Conservation (phyloP, 371 early-diverging fungal genomes). For the Caulochytrium protostelioides region DNA sequence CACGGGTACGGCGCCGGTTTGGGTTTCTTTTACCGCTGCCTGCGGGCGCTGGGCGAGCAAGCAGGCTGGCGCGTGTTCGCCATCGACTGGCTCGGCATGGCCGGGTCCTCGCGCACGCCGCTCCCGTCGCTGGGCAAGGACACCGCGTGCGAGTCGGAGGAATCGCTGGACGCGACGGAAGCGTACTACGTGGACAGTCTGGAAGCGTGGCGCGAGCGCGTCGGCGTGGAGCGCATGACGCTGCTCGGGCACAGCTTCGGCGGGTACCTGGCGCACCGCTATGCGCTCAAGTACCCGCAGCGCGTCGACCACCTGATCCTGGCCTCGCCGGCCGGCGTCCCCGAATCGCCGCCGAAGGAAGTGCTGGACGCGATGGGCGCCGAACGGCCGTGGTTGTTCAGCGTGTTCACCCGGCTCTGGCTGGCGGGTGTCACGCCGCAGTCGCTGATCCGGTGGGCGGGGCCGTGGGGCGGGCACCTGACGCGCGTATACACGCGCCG, state of each 20-base stretch:
- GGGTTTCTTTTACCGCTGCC: slow-evolving; percentile 73
- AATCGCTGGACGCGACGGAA: slow-evolving; percentile 35
- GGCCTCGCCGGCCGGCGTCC: slow-evolving; percentile 48
- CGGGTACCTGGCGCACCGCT: slow-evolving; percentile 67
- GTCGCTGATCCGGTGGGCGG: slow-evolving; percentile 48
- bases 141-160: no score
- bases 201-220: slow-evolving; percentile 63
- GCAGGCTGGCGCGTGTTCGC: slow-evolving; percentile 49
- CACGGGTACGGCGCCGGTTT: slow-evolving; percentile 86
- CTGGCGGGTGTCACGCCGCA: slow-evolving; percentile 55
- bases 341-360: slow-evolving; percentile 2
- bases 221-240: slow-evolving; percentile 58
- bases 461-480: slow-evolving; percentile 25
- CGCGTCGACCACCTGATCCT: slow-evolving; percentile 73
- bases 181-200: slow-evolving; percentile 72
- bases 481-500: slow-evolving; percentile 31
- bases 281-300: slow-evolving; percentile 67
- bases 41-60: slow-evolving; percentile 36
- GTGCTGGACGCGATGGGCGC: neutral
- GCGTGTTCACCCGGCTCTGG: slow-evolving; percentile 31
- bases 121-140: slow-evolving; percentile 5
- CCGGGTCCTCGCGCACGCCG: slow-evolving; percentile 10
- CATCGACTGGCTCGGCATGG: slow-evolving; percentile 57
- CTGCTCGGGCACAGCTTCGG: slow-evolving; percentile 38
- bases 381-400: slow-evolving; percentile 1